Evolutionary conservation across 495 filamentous ascomycete genomes (phyloP).

Genomic region (Lindgomyces ingoldianus): DNA sequence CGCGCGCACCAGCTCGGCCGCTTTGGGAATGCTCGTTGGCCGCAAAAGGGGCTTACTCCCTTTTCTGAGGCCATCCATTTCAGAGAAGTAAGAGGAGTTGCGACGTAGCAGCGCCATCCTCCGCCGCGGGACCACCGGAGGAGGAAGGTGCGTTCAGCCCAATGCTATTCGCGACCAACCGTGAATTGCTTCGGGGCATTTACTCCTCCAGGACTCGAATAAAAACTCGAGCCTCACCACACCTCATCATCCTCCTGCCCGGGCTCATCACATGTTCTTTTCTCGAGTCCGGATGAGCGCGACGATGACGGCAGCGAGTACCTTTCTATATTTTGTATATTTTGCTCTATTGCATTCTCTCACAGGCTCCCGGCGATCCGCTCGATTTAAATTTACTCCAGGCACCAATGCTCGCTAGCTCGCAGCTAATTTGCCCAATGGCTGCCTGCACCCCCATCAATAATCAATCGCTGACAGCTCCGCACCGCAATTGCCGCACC

Average conservation of each 20-base stretch:
- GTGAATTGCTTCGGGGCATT: neutral
- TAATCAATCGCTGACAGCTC: too few species aligned
- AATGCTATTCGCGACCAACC: too few species aligned
- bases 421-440: too few species aligned
- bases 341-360: neutral
- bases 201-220: neutral
- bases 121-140: neutral
- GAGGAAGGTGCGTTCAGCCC: neutral
- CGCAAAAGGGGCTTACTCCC: neutral
- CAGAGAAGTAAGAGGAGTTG: neutral
- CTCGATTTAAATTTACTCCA: too few species aligned
- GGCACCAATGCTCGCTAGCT: too few species aligned
- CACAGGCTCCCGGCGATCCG: neutral
- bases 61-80: neutral
- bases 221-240: neutral
- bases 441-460: too few species aligned
- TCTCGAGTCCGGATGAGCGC: neutral
- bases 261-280: conserved; percentile 3
- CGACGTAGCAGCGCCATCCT: neutral
- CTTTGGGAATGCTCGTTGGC: neutral
- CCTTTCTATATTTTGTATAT: neutral
- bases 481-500: too few species aligned
- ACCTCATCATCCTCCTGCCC: neutral
- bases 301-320: neutral
- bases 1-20: too few species aligned